Conservation (phyloP, 2,329 filamentous ascomycete genomes). For the Paraconiothyrium brasiliense region DNA sequence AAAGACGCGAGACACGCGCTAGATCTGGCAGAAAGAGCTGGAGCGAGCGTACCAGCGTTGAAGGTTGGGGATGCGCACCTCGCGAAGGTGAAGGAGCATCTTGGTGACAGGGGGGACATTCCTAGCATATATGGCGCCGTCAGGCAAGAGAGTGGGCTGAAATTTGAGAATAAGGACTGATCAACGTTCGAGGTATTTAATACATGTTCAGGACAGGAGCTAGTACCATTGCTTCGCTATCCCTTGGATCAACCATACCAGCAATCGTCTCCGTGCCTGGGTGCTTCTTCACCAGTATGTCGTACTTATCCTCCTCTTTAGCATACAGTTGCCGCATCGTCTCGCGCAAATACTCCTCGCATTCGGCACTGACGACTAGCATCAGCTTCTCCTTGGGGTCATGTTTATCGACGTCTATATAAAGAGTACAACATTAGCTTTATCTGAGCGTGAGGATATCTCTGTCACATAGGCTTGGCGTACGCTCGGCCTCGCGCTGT, state of each 20-base stretch:
- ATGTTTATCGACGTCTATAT: background rate
- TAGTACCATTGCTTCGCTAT: background rate
- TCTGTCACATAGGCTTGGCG: background rate
- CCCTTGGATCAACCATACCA: background rate
- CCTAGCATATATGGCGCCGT: conserved; percentile 84
- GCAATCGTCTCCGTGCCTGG: background rate
- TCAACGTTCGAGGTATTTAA: background rate
- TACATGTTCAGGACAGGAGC: background rate
- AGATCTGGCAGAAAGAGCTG: conserved; percentile 69
- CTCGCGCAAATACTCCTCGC: conserved; percentile 1
- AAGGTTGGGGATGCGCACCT: conserved; percentile 75
- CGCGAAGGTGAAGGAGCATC: conserved; percentile 72
- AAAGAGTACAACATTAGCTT: background rate
- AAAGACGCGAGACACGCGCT: conserved; percentile 84
- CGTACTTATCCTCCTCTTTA: background rate
- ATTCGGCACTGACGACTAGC: conserved; percentile 3
- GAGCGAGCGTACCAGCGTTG: conserved; percentile 70
- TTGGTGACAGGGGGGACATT: conserved; percentile 78
- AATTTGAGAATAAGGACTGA: conserved; percentile 66
- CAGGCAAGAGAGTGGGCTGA: conserved; percentile 76
- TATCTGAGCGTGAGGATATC: background rate
- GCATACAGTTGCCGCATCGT: background rate
- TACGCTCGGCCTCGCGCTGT: background rate
- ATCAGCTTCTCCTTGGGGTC: background rate
- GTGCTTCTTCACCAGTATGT: background rate